phyloP scores from a whole-genome alignment of 108 stramenopile species.

The Aureococcus anophagefferens region DNA sequence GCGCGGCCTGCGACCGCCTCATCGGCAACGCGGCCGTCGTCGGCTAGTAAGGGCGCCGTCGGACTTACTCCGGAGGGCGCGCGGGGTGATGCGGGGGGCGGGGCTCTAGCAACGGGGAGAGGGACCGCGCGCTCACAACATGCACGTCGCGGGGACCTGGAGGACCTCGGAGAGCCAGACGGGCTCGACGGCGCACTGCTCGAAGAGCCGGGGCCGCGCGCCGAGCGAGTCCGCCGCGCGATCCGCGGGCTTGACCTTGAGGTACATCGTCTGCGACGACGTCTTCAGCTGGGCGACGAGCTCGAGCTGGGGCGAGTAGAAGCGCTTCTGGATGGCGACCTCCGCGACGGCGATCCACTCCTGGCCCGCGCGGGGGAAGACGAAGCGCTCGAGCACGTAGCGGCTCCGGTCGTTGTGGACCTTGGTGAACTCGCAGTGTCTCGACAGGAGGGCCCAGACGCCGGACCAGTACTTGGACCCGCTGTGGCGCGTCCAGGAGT shows the following conservation, averaged over 20 bases:
- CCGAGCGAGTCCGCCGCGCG: background rate
- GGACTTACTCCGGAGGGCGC: too few species aligned
- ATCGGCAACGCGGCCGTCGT: too few species aligned
- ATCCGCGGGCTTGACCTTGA: background rate
- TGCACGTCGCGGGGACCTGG: too few species aligned
- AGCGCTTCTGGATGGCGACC: background rate
- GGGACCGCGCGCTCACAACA: too few species aligned
- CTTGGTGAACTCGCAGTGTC: too few species aligned
- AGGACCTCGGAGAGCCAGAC: background rate
- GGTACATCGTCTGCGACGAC: background rate
- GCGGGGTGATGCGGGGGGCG: too few species aligned
- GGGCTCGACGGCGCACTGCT: background rate
- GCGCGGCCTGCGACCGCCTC: constrained; percentile 12
- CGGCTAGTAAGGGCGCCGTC: too few species aligned
- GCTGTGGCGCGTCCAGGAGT: background rate
- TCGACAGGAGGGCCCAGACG: background rate
- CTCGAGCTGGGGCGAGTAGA: too few species aligned
- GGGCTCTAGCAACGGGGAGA: too few species aligned
- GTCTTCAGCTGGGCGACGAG: background rate
- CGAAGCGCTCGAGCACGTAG: background rate
- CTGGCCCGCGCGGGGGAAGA: background rate
- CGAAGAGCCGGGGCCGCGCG: background rate
- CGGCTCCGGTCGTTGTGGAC: background rate
- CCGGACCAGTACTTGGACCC: background rate
- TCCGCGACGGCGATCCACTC: background rate